Percentiles rank a stretch among this genome's conserved stretches.
Evolutionary conservation across 2,329 filamentous ascomycete species (phyloP).

Genomic region (Colletotrichum incanum): DNA sequence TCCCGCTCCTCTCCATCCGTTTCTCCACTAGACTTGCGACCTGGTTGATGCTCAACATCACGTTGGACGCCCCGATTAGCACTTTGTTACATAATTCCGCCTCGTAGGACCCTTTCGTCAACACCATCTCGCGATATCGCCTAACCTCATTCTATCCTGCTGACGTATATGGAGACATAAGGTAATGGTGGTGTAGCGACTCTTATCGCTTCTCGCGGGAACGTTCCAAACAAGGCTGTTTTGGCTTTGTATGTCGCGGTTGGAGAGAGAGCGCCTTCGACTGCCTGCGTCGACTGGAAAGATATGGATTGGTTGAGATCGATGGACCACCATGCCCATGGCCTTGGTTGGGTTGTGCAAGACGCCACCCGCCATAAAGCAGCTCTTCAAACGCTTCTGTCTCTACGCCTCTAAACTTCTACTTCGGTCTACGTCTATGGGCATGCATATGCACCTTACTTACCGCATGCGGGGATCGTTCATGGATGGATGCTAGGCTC

Average conservation of each 20-base stretch:
- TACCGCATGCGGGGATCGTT: neutral
- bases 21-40: neutral
- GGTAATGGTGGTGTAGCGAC: neutral
- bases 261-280: neutral
- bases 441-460: neutral
- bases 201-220: neutral
- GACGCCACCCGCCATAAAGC: neutral
- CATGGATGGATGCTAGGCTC: neutral
- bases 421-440: neutral
- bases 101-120: neutral
- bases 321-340: neutral
- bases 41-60: neutral
- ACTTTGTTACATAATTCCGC: neutral
- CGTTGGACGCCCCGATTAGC: neutral
- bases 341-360: too few species aligned
- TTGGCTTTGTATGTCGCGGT: neutral
- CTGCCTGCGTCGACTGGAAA: neutral
- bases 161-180: neutral
- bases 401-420: neutral
- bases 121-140: neutral
- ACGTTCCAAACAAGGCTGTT: neutral
- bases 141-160: neutral
- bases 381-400: neutral
- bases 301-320: neutral
- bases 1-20: constrained; percentile 7